phyloP scores from a whole-genome alignment of 2,329 filamentous ascomycete species.

The Ceratocystis colombiana region DNA sequence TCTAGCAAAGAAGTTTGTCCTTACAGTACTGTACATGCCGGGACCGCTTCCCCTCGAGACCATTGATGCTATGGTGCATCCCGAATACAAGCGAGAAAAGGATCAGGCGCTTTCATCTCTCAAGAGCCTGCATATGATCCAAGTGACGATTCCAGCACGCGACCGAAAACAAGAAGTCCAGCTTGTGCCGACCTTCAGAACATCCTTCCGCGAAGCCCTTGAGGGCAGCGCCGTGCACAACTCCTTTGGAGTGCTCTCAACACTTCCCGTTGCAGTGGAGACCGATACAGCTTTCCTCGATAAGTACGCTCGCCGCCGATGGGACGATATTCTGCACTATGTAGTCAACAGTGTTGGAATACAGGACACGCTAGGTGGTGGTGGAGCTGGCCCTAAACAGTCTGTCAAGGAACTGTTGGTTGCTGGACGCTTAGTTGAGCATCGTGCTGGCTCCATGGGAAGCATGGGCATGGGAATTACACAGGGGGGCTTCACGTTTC shows the following conservation, averaged over 20 bases:
- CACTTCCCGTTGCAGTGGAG: conserved; percentile 49
- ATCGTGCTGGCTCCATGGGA: conserved; percentile 34
- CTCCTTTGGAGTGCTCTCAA: conserved; percentile 82
- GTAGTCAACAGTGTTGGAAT: conserved; percentile 70
- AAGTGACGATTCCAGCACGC: conserved; percentile 50
- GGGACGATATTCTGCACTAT: conserved; percentile 93
- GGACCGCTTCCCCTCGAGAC: conserved; percentile 67
- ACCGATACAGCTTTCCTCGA: conserved; percentile 68
- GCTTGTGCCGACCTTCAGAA: conserved; percentile 71
- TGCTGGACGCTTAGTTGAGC: conserved; percentile 68
- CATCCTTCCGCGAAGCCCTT: conserved; percentile 73
- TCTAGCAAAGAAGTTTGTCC: conserved; percentile 84
- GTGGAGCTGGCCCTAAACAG: conserved; percentile 49
- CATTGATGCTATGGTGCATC: conserved; percentile 76
- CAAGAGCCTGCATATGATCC: conserved; percentile 75
- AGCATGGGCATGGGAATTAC: conserved; percentile 71
- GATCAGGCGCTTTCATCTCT: conserved; percentile 76
- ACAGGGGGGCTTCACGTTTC: conserved; percentile 83
- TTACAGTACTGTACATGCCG: conserved; percentile 87
- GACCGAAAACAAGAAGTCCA: conserved; percentile 60
- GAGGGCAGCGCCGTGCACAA: conserved; percentile 76
- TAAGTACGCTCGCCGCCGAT: conserved; percentile 73
- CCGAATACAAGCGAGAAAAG: conserved; percentile 48
- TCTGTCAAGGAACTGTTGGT: conserved; percentile 78
- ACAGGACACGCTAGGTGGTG: conserved; percentile 37